Base-by-base conservation (phyloP, 2,329 filamentous ascomycete genomes). In the Xylariaceae sp. region DNA sequence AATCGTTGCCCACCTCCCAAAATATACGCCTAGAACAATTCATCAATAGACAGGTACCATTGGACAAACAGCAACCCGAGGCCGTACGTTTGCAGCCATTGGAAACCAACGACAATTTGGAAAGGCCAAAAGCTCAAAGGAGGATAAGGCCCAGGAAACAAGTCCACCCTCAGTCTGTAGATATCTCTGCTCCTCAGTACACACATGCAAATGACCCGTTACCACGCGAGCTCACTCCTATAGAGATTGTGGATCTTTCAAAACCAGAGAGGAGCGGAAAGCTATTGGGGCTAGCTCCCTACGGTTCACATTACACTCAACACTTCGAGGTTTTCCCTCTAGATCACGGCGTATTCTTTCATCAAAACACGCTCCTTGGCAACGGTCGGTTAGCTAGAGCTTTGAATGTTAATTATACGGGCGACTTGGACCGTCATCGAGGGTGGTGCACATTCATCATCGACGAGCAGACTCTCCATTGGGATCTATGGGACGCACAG, bases 301-400 rank as follows among this genome's bases (percentile, higher is more conserved):
- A 83, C 64, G 84, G 84, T 1, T 83, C 81, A 1, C 75, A 77
- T 20, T 87, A 87, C 64, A 81, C 83, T 0, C 77, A 81, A 27
- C 79, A 87, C 62, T 88, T 88, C 57, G 83, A 86, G 39, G 68
- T 83, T 4, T 84, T 85, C 47, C 83, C 84, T 15, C 70, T 87
- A 24, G 77, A 81, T 32, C 62, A 68, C 6, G 79, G 78, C 3
- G 75, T 81, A 0, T 86, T 78, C 67, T 87, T 87, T 47, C 83
- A 86, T 49, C 75, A 80, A 55, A 79, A 74, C 46, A 87, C 83
- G 0, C 66, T 86, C 23, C 70, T 87, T 37, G 85, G 84, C 6
- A 77, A 75, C 58, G 83, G 83, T 1, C 68, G 73, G 1, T 62
- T 87, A 5, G 66, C 72, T 15, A 71, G 72, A 23, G 73, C 75